Evolutionary conservation across 2,329 filamentous ascomycete genomes (phyloP).

Genomic region (Penicillium sp.): DNA sequence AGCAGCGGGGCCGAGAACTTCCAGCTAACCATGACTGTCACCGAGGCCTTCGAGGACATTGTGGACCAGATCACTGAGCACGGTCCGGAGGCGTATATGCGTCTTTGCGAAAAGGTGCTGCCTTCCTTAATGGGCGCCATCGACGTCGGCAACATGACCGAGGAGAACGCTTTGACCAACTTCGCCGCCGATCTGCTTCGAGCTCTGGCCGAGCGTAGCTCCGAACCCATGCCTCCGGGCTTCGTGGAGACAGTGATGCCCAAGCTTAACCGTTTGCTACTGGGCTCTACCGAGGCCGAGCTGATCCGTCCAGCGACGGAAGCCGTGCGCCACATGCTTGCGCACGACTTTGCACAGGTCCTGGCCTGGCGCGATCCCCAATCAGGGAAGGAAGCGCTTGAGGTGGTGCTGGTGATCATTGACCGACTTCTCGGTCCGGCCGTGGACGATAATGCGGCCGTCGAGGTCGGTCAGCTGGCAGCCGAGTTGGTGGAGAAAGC

Average conservation of each 20-base stretch:
- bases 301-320: constrained; percentile 81
- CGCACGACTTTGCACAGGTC: constrained; percentile 84
- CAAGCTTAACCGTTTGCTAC: constrained; percentile 75
- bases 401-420: constrained; percentile 85
- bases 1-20: constrained; percentile 86
- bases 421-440: constrained; percentile 77
- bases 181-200: constrained; percentile 80
- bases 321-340: constrained; percentile 80
- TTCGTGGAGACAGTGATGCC: constrained; percentile 83
- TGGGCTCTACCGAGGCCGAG: constrained; percentile 80
- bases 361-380: constrained; percentile 77
- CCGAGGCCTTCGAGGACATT: constrained; percentile 86
- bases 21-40: constrained; percentile 80
- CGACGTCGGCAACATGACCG: constrained; percentile 77
- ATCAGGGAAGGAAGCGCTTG: constrained; percentile 73
- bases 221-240: constrained; percentile 76
- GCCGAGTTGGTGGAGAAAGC: constrained; percentile 95
- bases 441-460: constrained; percentile 88
- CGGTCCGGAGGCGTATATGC: constrained; percentile 64
- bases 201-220: constrained; percentile 73
- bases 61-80: constrained; percentile 62
- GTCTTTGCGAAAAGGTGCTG: constrained; percentile 77
- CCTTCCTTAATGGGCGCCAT: constrained; percentile 85
- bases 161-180: constrained; percentile 72
- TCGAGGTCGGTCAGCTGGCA: constrained; percentile 91